phyloP scores from a whole-genome alignment of 2,329 filamentous ascomycete species.

The Pestalotiopsis sp. region DNA sequence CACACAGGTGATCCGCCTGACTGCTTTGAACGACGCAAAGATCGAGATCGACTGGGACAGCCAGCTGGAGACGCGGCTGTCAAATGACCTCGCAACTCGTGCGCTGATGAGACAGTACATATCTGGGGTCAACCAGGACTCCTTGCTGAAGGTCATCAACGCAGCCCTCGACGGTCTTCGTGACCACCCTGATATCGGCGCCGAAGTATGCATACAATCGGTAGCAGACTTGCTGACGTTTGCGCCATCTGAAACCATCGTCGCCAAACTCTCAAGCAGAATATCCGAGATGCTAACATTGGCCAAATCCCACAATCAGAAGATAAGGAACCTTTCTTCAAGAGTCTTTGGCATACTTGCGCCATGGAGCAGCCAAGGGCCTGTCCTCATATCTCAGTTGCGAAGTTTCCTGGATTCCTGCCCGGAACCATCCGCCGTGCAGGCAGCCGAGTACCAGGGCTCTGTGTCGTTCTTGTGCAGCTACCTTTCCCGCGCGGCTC shows the following conservation, averaged over 20 bases:
- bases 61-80: constrained; percentile 71
- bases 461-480: constrained; percentile 27
- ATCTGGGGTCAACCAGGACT: constrained; percentile 36
- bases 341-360: constrained; percentile 75
- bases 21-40: constrained; percentile 49
- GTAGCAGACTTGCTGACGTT: constrained; percentile 29
- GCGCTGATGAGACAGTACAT: constrained; percentile 58
- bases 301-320: constrained; percentile 70
- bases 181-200: constrained; percentile 37
- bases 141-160: constrained; percentile 46
- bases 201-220: constrained; percentile 28
- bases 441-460: constrained; percentile 31
- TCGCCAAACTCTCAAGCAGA: constrained; percentile 40
- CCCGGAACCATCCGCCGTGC: constrained; percentile 23
- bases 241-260: constrained; percentile 30
- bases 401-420: constrained; percentile 24
- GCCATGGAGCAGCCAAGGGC: constrained; percentile 57
- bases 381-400: constrained; percentile 38
- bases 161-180: constrained; percentile 59
- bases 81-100: constrained; percentile 67
- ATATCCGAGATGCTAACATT: constrained; percentile 56
- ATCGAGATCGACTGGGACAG: constrained; percentile 83
- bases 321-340: constrained; percentile 65
- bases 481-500: constrained; percentile 25
- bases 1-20: constrained; percentile 51